Evolutionary conservation across 2,329 filamentous ascomycete genomes (phyloP).

Genomic region (Anthostomella pinea): DNA sequence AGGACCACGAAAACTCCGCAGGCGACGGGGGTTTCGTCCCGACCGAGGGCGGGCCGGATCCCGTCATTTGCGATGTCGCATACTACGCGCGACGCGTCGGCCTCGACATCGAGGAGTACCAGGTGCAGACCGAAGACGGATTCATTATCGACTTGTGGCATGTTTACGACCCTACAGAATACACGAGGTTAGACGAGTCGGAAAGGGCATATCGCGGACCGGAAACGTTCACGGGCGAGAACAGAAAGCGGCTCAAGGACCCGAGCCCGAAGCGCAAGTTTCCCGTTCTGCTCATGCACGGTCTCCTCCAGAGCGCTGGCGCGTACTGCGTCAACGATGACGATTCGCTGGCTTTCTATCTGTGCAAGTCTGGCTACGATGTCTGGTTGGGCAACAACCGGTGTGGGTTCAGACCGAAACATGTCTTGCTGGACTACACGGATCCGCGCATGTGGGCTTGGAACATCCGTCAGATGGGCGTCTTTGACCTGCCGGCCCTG

Average conservation of each 20-base stretch:
- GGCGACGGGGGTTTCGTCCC: constrained; percentile 61
- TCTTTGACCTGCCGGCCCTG: constrained; percentile 81
- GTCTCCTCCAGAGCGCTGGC: constrained; percentile 81
- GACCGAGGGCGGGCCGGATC: constrained; percentile 77
- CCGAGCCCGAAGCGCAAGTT: constrained; percentile 59
- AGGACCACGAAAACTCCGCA: constrained; percentile 41
- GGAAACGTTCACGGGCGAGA: constrained; percentile 54
- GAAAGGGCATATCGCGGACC: constrained; percentile 57
- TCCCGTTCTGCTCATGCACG: constrained; percentile 83
- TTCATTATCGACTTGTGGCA: constrained; percentile 90
- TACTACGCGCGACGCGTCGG: constrained; percentile 89
- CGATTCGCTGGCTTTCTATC: constrained; percentile 83
- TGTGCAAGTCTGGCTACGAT: constrained; percentile 89
- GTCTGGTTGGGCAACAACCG: constrained; percentile 95
- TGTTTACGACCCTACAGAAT: constrained; percentile 78
- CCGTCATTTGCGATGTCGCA: constrained; percentile 70
- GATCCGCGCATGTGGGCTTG: constrained; percentile 96
- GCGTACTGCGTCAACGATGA: constrained; percentile 91
- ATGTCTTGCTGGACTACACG: constrained; percentile 64
- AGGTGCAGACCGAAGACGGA: constrained; percentile 90
- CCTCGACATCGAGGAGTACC: constrained; percentile 76
- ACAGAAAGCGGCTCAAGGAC: constrained; percentile 36
- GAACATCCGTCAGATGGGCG: constrained; percentile 93
- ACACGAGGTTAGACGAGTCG: constrained; percentile 48
- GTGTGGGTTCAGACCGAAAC: constrained; percentile 78